Evolutionary conservation across 1,284 basidiomycete genomes (phyloP), one percentile per base, ranked within the genome.

Genomic region (Phellopilus nigrolimitatus): DNA sequence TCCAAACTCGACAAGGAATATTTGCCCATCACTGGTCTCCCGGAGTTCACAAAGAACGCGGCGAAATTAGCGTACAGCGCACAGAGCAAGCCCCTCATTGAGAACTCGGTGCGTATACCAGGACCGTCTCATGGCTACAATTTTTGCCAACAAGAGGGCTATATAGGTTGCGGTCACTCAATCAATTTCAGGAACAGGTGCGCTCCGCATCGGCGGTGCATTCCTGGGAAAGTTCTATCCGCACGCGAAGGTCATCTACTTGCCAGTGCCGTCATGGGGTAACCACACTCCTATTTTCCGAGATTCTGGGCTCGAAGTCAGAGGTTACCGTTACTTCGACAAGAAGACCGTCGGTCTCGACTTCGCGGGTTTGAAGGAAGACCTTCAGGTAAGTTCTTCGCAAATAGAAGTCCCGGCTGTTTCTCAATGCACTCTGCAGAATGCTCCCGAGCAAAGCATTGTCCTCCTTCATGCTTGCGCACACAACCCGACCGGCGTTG

Each of bases 401-500:
- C 10, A 39, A n/a, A 40, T 40, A 17, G 17, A 27, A 6, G 10
- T 27, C 13, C 8, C 30, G 28, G 12, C 25, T 8, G 12, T 17
- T 28, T 9, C 8, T 21, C 21, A 27, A n/a, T 22, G 15, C 50
- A 38, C 49, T 50, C 8, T 53, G 27, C 49, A 90, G 88, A 82
- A 75, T 55, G 86, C 86, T 42, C 88, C 90, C 2, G 81, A 87
- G 63, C 73, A 81, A 60, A 81, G 88, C 47, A 80, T 95, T 58
- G 87, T 95, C 33, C 79, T 95, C 51, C 75, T 95, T 33, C 91
- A 94, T 61, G 91, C 94, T 3, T 97, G 93, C 69, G 91, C 93
- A 13, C 95, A 99, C 78, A 99, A 99, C 73, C 97, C 97, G 3
- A 97, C 95, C 39, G 94, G 97, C 60, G 83, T 99, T 58, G 97